Evolutionary conservation across 2,329 filamentous ascomycete species (phyloP).

Genomic region (Ophiostoma sp.): DNA sequence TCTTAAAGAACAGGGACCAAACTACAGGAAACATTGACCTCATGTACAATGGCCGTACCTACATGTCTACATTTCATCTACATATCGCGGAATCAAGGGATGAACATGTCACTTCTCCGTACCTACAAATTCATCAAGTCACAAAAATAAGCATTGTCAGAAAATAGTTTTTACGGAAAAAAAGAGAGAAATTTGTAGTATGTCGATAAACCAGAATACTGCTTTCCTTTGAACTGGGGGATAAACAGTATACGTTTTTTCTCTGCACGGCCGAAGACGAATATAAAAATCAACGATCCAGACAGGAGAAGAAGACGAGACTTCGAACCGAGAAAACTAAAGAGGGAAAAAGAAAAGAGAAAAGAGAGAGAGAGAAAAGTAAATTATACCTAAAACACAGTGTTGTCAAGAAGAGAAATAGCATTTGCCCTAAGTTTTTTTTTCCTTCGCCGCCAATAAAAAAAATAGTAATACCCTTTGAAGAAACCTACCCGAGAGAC

Average conservation of each 20-base stretch:
- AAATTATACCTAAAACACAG: conserved; percentile 22
- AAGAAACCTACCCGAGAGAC: conserved; percentile 25
- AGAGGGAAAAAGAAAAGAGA: neutral
- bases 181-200: neutral
- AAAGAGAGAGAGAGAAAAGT: conserved; percentile 8
- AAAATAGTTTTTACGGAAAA: neutral
- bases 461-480: conserved; percentile 12
- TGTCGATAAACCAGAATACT: neutral
- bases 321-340: neutral
- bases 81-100: neutral
- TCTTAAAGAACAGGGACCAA: neutral
- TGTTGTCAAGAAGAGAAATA: conserved; percentile 21
- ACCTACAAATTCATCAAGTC: neutral
- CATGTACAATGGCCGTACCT: neutral
- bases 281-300: neutral
- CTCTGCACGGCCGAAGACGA: neutral
- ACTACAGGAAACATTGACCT: neutral
- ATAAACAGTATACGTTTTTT: neutral
- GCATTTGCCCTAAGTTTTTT: conserved; percentile 22
- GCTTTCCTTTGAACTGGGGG: neutral
- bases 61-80: neutral
- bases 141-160: neutral
- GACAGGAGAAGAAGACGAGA: neutral
- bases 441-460: conserved; percentile 28
- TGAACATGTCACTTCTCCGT: neutral